Evolutionary conservation across 805 yeast genomes (phyloP), one percentile per base, ranked within the genome.

Genomic region (Monosporozyma aerobia): DNA sequence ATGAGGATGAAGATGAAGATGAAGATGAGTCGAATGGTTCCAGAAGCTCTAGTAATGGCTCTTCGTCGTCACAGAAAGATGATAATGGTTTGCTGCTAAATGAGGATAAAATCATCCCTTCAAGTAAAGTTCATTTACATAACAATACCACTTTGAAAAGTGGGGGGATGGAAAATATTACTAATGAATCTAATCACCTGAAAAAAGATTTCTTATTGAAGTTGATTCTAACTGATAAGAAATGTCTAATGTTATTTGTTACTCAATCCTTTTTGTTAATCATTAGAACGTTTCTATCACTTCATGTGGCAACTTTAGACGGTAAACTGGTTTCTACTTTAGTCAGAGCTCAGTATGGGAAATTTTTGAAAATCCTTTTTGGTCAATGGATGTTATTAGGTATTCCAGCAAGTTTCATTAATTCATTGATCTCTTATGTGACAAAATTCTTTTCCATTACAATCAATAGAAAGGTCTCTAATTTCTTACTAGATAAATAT

Each of bases 241-340:
- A 60, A 55, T 64, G 70, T 55, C 35, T 68, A 7, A 35, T 57
- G 6, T 52, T 69, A 27, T 60, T 87, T 39, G 54, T 65, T 0
- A 58, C 77, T 0, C 92, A 88, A 66, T 69, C 88, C 5, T 63
- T 73, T 0, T 72, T 88, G 27, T 73, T 90, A 46, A 75, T 86
- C 3, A 57, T 77, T 4, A 76, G 96, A 57, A 92, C 96, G 0
- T 66, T 83, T 25, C 69, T 90, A 29, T 84, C 96, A 2, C 75
- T 90, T 47, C 82, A 83, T 61, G 90, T 90, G 14, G 97, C 97
- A 5, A 79, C 84, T 11, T 73, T 90, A 53, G 97, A 90, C 67
- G 97, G 97, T 57, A 74, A 76, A 62, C 72, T 90, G 51, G 96
- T 90, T 4, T 87, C 96, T 0, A 80, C 87, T 1, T 75, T 90